These are phyloP conservation scores for Cercospora berteroae DNA, from an alignment of 2,329 filamentous ascomycete species.

Conservation along the genomic window DNA sequence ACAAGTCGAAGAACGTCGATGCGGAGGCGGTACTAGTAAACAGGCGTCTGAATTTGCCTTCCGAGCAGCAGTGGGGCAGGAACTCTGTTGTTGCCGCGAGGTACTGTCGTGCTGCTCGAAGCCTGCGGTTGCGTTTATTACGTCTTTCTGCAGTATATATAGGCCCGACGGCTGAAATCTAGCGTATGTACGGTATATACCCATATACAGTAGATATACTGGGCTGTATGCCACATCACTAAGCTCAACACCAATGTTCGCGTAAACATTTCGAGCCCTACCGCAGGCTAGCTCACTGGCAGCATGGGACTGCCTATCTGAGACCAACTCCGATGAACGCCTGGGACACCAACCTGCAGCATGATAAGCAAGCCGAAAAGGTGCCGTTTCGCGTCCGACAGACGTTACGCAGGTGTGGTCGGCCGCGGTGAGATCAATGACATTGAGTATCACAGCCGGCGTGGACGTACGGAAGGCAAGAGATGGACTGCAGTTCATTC, in stretches of 20 bases:
- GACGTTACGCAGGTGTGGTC: background rate
- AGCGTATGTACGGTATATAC: too few species aligned
- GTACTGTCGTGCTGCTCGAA: too few species aligned
- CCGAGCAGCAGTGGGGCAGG: too few species aligned
- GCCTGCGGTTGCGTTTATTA: too few species aligned
- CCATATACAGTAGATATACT: too few species aligned
- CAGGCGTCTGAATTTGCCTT: too few species aligned
- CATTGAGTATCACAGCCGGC: background rate
- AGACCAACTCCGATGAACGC: background rate
- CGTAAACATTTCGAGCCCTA: background rate
- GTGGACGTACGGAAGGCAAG: slow-evolving; percentile 2
- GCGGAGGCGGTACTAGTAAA: too few species aligned
- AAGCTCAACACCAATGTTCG: background rate
- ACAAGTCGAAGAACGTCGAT: too few species aligned
- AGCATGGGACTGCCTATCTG: slow-evolving; percentile 2
- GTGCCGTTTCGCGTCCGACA: background rate
- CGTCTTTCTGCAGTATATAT: too few species aligned
- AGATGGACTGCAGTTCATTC: background rate
- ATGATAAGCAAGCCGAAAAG: slow-evolving; percentile 6
- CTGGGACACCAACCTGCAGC: background rate
- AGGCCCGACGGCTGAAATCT: too few species aligned
- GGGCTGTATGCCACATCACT: too few species aligned
- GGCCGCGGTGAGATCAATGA: background rate
- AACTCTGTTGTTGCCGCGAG: too few species aligned
- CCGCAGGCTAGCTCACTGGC: background rate